phyloP scores from a whole-genome alignment of 805 yeast species.

The Ogataea ramenticola region DNA sequence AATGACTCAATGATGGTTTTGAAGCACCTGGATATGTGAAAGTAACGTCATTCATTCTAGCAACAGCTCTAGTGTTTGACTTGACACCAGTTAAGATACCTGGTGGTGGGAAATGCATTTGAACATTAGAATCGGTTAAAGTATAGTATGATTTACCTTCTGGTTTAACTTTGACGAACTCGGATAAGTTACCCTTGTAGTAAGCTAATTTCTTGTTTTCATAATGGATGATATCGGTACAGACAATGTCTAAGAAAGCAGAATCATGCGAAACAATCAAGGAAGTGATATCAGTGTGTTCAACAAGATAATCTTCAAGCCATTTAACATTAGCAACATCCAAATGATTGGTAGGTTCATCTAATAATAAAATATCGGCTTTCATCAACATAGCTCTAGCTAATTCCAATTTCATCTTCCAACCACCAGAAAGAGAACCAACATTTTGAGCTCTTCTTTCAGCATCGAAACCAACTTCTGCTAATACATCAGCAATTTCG shows the following conservation, averaged over 20 bases:
- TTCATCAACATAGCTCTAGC: conserved; percentile 99
- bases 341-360: conserved; percentile 98
- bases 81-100: conserved; percentile 97
- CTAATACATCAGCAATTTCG: conserved; percentile 71
- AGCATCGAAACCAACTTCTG: conserved; percentile 84
- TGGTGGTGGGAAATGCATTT: conserved; percentile 98
- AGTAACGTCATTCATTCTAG: conserved; percentile 65
- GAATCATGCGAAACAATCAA: conserved; percentile 97
- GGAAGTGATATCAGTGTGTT: conserved; percentile 83
- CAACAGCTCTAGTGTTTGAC: conserved; percentile 87
- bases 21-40: conserved; percentile 86
- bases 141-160: conserved; percentile 96
- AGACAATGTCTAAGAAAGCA: conserved; percentile 89
- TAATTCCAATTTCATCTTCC: conserved; percentile 97
- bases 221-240: conserved; percentile 95
- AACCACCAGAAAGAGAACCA: conserved; percentile 95
- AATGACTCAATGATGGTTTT: conserved; percentile 72
- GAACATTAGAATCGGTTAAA: conserved; percentile 82
- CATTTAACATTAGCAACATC: conserved; percentile 91
- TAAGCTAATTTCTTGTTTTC: conserved; percentile 91
- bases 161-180: conserved; percentile 85
- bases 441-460: conserved; percentile 86
- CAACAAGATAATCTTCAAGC: conserved; percentile 81
- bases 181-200: conserved; percentile 93
- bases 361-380: conserved; percentile 90